These are phyloP conservation scores for Azolla pinnata DNA, from an alignment of 75 land plant species.

Conservation along the genomic window DNA sequence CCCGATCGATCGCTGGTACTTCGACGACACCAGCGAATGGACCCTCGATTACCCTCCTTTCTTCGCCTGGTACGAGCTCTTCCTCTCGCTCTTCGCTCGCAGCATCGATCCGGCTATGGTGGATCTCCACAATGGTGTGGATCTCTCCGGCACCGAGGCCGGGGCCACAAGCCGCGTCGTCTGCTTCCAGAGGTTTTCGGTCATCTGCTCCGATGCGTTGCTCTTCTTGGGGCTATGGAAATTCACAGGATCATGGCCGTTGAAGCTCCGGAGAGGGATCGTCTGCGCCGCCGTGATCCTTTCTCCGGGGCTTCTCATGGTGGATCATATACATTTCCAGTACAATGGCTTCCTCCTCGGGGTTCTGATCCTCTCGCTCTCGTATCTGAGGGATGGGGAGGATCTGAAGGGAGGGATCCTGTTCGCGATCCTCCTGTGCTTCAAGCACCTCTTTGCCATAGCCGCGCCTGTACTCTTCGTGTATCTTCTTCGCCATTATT, in stretches of 20 bases:
- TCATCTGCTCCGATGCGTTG: conserved; percentile 42
- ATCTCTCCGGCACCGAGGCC: conserved; percentile 32
- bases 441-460: conserved; percentile 83
- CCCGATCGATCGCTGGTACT: conserved; percentile 77
- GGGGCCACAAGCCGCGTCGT: conserved; percentile 14
- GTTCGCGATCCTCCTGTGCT: conserved; percentile 68
- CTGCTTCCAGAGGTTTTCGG: conserved; percentile 53
- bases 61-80: conserved; percentile 68
- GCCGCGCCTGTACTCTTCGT: conserved; percentile 89
- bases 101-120: conserved; percentile 45
- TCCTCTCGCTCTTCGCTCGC: conserved; percentile 58
- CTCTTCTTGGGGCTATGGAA: conserved; percentile 42
- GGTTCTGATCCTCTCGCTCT: conserved; percentile 56
- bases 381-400: conserved; percentile 49
- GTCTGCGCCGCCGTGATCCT: conserved; percentile 47
- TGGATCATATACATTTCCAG: conserved; percentile 92
- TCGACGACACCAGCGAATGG: conserved; percentile 61
- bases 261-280: conserved; percentile 14
- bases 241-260: conserved; percentile 8
- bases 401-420: conserved; percentile 68
- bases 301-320: conserved; percentile 69
- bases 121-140: conserved; percentile 26
- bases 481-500: conserved; percentile 74
- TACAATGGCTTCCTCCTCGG: conserved; percentile 86
- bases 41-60: conserved; percentile 95